Percentiles rank a stretch among this genome's conserved stretches.
phyloP scores from a whole-genome alignment of 345 rosid species.

The Microcos paniculata region DNA sequence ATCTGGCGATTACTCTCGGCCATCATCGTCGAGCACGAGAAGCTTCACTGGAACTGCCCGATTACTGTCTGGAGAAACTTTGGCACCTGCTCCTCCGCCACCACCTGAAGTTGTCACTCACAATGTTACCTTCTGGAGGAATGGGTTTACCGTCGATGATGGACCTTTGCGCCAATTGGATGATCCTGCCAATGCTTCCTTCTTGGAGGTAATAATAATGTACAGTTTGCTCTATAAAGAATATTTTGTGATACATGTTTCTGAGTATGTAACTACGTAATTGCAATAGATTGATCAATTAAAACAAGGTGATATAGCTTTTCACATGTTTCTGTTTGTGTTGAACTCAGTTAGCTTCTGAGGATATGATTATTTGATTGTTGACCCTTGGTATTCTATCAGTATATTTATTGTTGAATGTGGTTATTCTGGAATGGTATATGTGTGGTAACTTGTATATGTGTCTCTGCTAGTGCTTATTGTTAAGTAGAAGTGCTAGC shows the following conservation, averaged over 20 bases:
- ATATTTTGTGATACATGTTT: neutral
- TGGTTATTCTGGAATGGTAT: neutral
- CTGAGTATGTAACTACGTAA: neutral
- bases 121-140: slow-evolving; percentile 79
- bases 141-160: slow-evolving; percentile 90
- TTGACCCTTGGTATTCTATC: neutral
- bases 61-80: slow-evolving; percentile 71
- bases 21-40: slow-evolving; percentile 57
- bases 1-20: slow-evolving; percentile 38
- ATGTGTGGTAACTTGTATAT: neutral
- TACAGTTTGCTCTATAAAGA: neutral
- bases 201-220: slow-evolving; percentile 63
- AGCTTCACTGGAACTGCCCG: slow-evolving; percentile 80
- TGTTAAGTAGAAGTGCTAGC: neutral
- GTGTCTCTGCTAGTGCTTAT: neutral
- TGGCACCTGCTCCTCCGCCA: slow-evolving; percentile 51
- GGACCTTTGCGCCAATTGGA: slow-evolving; percentile 75
- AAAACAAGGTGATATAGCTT: no score
- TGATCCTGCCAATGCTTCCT: slow-evolving; percentile 76
- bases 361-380: neutral
- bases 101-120: slow-evolving; percentile 61
- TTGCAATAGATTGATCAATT: neutral
- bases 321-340: neutral
- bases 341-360: neutral
- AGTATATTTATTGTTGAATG: neutral